These are phyloP conservation scores for Leucosporidium creatinivorum DNA, from an alignment of 768 basidiomycete genomes.

Conservation along the genomic window DNA sequence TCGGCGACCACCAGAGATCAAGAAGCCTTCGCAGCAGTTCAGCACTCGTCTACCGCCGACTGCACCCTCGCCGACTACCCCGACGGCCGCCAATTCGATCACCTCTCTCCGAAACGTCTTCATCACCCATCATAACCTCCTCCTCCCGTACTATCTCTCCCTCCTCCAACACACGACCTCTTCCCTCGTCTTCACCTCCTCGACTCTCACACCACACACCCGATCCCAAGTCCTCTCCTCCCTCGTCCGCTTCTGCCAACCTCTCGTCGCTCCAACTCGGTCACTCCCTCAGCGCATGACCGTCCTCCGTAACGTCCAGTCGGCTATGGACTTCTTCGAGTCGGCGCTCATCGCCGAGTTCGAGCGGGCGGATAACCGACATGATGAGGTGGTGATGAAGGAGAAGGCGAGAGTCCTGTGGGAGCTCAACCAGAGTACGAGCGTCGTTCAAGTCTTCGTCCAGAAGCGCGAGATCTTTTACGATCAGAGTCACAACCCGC, in stretches of 20 bases:
- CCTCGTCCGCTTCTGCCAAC: slow-evolving; percentile 63
- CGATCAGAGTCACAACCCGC: slow-evolving; percentile 70
- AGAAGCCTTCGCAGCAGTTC: background rate
- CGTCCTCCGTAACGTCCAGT: slow-evolving; percentile 55
- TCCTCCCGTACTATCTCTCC: slow-evolving; percentile 40
- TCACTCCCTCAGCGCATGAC: slow-evolving; percentile 53
- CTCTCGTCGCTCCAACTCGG: slow-evolving; percentile 60
- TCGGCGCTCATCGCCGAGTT: slow-evolving; percentile 77
- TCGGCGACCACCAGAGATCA: background rate
- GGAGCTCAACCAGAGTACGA: slow-evolving; percentile 52
- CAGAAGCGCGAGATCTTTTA: slow-evolving; percentile 94
- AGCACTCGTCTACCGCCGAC: background rate
- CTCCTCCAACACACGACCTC: slow-evolving; percentile 54
- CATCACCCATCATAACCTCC: slow-evolving; percentile 42
- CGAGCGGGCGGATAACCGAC: slow-evolving; percentile 69
- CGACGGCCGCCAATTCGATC: background rate
- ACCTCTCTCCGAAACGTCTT: slow-evolving; percentile 18
- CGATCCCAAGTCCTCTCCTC: slow-evolving; percentile 58
- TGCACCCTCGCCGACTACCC: background rate
- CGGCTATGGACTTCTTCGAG: slow-evolving; percentile 82
- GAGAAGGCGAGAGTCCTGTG: slow-evolving; percentile 76
- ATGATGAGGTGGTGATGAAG: slow-evolving; percentile 68
- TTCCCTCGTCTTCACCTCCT: slow-evolving; percentile 63
- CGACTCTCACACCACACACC: slow-evolving; percentile 42
- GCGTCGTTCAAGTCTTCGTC: slow-evolving; percentile 87